Percentiles rank a stretch among this genome's conserved stretches.
Evolutionary conservation across 805 yeast genomes (phyloP).

Genomic region (Metschnikowia arizonensis): DNA sequence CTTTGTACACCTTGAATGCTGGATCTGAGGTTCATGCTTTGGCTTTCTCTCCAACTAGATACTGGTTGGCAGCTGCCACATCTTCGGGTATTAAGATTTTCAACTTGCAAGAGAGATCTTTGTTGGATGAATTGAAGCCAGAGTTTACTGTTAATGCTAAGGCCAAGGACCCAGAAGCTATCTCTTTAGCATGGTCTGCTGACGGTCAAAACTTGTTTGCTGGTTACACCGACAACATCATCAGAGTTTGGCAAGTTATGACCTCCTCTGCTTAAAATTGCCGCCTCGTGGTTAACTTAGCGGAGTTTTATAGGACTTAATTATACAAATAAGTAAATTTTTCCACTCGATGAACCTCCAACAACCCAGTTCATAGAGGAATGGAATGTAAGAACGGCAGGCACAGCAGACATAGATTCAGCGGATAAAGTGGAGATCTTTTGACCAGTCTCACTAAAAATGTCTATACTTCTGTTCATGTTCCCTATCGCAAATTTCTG

Average conservation of each 20-base stretch:
- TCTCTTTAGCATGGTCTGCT: constrained; percentile 99
- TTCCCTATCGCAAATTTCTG: constrained; percentile 90
- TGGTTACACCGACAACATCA: constrained; percentile 99
- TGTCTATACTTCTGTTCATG: constrained; percentile 84
- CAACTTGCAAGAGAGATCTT: constrained; percentile 91
- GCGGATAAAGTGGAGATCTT: constrained; percentile 72
- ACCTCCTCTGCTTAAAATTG: constrained; percentile 53
- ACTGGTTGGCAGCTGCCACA: constrained; percentile 99
- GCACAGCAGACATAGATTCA: constrained; percentile 73
- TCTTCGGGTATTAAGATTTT: constrained; percentile 95
- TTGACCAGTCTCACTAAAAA: constrained; percentile 71
- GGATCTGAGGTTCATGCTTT: constrained; percentile 97
- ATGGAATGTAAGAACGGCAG: constrained; percentile 84
- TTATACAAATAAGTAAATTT: constrained; percentile 58
- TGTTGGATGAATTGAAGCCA: constrained; percentile 97
- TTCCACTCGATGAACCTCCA: constrained; percentile 95
- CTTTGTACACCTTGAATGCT: constrained; percentile 90
- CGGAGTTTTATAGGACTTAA: neutral
- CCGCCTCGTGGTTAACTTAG: neutral
- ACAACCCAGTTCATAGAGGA: constrained; percentile 84
- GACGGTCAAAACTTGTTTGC: constrained; percentile 99
- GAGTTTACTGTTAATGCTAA: constrained; percentile 85
- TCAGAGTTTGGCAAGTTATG: constrained; percentile 99
- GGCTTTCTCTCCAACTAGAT: constrained; percentile 99
- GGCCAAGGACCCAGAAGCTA: constrained; percentile 96